Base-by-base conservation (phyloP, 1,139 yeast species). In the Suhomyces bokatorum region DNA sequence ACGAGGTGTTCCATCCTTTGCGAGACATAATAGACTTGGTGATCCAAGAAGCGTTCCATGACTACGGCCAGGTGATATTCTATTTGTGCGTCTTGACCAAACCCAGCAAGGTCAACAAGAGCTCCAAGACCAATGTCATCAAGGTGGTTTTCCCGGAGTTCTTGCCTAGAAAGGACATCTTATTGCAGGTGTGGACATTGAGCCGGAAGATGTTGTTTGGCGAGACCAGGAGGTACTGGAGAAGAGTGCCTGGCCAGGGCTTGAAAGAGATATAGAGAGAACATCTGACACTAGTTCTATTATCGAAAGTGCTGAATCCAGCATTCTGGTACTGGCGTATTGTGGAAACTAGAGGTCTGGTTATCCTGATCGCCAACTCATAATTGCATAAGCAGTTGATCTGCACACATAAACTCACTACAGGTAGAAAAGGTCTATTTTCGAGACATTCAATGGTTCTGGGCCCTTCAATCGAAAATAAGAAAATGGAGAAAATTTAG, bases 41-140 rank as follows among this genome's bases (percentile, higher is more conserved):
- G 0, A 79, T 85, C 28, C 84, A 83, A 55, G 91, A 85, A 58
- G 89, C 86, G 1, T 83, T 84, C 56, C 74, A 71, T 49, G 81
- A 82, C 7, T 76, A 80, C 51, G 78, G 78, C 13, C 80, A 78
- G 57, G 87, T 83, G 8, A 69, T 83, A 1, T 82, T 74, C 56
- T 83, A 83, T 56, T 62, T 85, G 59, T 78, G 85, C 43, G 66
- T 83, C 7, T 64, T 83, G 35, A 73, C 81, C n/a, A 73, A 69
- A 37, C 60, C 67, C 27, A 40, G 41, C 17, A 34, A 43, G 30
- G 29, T 22, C 20, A 40, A 37, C 26, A 46, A 40, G 32, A 33
- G 26, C 17, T 43, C 40, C 32, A 54, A 53, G 14, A 66, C 66
- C n/a, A 67, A 65, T 43, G 54, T 65, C 42, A 70, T 73, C 37